Percentiles rank a stretch among this genome's conserved stretches.
Evolutionary conservation across 345 rosid species (phyloP).

Genomic region (Alliaria petiolata): DNA sequence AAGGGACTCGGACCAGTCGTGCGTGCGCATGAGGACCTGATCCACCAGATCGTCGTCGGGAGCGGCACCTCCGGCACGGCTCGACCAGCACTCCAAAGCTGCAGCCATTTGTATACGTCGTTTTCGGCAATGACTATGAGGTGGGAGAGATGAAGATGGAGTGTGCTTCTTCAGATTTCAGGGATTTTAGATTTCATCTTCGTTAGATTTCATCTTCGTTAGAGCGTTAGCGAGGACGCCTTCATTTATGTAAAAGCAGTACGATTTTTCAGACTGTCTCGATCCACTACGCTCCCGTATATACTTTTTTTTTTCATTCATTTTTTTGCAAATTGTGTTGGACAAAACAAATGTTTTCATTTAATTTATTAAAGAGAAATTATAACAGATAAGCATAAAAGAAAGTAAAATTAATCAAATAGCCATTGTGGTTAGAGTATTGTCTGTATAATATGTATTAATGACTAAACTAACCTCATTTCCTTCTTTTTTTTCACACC

Average conservation of each 20-base stretch:
- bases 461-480: too few species aligned
- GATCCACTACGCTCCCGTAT: conserved; percentile 21
- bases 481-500: too few species aligned
- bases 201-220: conserved; percentile 24
- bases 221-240: conserved; percentile 12
- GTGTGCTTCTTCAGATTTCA: conserved; percentile 28
- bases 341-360: background rate
- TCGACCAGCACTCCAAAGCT: conserved; percentile 97
- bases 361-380: background rate
- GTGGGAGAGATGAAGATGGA: background rate
- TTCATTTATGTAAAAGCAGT: conserved; percentile 22
- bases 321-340: background rate
- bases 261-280: conserved; percentile 3
- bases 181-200: conserved; percentile 5
- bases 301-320: background rate
- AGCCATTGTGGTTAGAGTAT: too few species aligned
- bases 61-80: conserved; percentile 51
- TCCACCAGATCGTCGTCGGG: conserved; percentile 90
- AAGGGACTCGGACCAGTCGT: conserved; percentile 65
- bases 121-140: background rate
- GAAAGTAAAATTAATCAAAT: too few species aligned
- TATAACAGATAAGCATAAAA: too few species aligned
- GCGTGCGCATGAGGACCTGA: conserved; percentile 86
- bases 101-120: conserved; percentile 64
- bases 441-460: too few species aligned